Conservation (phyloP, 495 filamentous ascomycete genomes). For the Chaetomidium leptoderma region DNA sequence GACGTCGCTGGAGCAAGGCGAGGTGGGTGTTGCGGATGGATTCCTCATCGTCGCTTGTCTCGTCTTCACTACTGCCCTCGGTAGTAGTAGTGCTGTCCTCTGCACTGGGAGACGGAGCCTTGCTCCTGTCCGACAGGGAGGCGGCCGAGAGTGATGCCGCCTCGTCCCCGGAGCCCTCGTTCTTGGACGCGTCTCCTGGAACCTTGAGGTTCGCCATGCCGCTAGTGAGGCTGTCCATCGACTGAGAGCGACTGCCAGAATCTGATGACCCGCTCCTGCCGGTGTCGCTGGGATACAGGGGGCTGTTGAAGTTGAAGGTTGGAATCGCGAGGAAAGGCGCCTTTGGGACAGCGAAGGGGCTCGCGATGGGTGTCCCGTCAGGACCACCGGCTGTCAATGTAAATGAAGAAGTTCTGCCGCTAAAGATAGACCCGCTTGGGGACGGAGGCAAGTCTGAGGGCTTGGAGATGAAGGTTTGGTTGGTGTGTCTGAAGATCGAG, state of each 20-base stretch:
- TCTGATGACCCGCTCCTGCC: background rate
- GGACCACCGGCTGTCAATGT: background rate
- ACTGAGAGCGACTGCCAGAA: background rate
- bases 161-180: background rate
- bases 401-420: background rate
- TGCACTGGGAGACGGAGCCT: background rate
- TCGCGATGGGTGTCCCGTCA: background rate
- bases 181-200: background rate
- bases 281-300: background rate
- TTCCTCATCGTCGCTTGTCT: conserved; percentile 7
- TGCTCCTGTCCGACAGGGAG: background rate
- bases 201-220: background rate
- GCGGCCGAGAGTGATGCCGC: background rate
- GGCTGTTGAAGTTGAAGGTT: background rate
- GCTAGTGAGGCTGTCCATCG: conserved; percentile 1
- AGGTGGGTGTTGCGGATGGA: conserved; percentile 12
- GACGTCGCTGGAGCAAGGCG: conserved; percentile 18
- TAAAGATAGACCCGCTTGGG: background rate
- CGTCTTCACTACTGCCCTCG: background rate
- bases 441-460: background rate
- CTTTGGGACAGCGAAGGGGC: background rate
- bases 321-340: background rate
- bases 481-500: conserved; percentile 17
- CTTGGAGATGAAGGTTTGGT: conserved; percentile 21
- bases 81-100: background rate